A percentile compares a stretch with the other conserved stretches of the same genome.
Evolutionary conservation across 768 basidiomycete genomes (phyloP).

Genomic region (Macrolepiota albuminosa): DNA sequence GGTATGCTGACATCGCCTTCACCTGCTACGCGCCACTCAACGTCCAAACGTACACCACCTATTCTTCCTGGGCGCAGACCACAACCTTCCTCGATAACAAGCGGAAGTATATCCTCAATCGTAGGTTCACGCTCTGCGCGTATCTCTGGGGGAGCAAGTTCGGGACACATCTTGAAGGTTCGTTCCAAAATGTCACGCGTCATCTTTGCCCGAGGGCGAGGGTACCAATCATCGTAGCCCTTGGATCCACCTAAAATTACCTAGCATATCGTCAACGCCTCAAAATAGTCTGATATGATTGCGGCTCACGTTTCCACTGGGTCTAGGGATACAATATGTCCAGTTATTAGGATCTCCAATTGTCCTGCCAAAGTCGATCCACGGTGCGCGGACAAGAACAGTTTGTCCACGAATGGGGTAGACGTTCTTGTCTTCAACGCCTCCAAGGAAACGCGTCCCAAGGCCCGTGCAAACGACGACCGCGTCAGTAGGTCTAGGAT

Average conservation of each 20-base stretch:
- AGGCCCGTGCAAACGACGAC: conserved; percentile 71
- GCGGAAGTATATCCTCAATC: conserved; percentile 42
- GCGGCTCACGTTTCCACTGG: conserved; percentile 44
- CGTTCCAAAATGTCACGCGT: conserved; percentile 54
- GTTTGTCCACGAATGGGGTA: conserved; percentile 85
- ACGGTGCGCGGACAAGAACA: conserved; percentile 67
- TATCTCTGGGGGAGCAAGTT: conserved; percentile 52
- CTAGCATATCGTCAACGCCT: conserved; percentile 16
- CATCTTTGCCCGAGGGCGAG: conserved; percentile 57
- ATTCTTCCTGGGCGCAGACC: conserved; percentile 66
- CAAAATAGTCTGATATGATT: not conserved
- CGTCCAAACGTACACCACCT: conserved; percentile 62
- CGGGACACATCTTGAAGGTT: conserved; percentile 47
- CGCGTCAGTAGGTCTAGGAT: conserved; percentile 38
- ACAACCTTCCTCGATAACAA: conserved; percentile 46
- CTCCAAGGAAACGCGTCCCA: conserved; percentile 69
- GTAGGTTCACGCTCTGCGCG: conserved; percentile 41
- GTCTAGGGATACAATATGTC: conserved; percentile 65
- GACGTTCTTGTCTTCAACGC: conserved; percentile 72
- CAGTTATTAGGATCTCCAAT: conserved; percentile 35
- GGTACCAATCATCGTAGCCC: conserved; percentile 63
- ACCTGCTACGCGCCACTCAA: conserved; percentile 33
- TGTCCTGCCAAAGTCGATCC: conserved; percentile 54
- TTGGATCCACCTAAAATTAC: conserved; percentile 62
- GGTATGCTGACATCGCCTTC: conserved; percentile 32